Evolutionary conservation across 768 basidiomycete species (phyloP).

Genomic region (Jaapia argillacea): DNA sequence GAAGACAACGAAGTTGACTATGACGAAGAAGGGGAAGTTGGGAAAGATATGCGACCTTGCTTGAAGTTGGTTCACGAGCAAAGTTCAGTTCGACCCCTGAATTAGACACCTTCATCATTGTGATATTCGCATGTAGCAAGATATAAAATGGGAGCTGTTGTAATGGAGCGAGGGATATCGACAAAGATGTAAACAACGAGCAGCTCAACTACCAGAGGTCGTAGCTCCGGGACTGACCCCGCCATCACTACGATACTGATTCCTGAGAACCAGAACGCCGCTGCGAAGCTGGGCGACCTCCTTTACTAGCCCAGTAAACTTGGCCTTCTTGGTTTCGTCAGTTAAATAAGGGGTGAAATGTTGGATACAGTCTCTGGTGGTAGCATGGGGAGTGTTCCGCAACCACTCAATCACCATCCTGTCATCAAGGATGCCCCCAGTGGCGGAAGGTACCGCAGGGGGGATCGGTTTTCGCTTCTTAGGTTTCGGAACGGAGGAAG

Average conservation of each 20-base stretch:
- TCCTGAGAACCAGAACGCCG: constrained; percentile 48
- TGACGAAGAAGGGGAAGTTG: no score
- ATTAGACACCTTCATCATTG: no score
- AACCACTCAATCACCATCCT: constrained; percentile 69
- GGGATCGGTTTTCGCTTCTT: constrained; percentile 44
- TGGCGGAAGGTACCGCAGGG: constrained; percentile 22
- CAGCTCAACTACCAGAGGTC: neutral
- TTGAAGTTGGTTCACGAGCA: no score
- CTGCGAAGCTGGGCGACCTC: constrained; percentile 67
- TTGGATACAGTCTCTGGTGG: constrained; percentile 72
- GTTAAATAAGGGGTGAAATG: constrained; percentile 71
- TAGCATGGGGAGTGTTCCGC: constrained; percentile 54
- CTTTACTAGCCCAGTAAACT: constrained; percentile 72
- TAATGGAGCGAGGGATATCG: no score
- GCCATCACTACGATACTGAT: neutral
- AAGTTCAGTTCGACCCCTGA: no score
- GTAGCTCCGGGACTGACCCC: neutral
- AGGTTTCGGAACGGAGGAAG: constrained; percentile 20
- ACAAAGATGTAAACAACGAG: no score
- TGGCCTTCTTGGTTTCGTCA: constrained; percentile 49
- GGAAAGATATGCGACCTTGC: no score
- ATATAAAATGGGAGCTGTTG: no score
- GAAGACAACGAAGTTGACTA: no score
- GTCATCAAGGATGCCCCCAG: constrained; percentile 53
- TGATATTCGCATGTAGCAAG: no score